phyloP scores from a whole-genome alignment of 148 eudicot genomes.

The Vaccinium corymbosum region DNA sequence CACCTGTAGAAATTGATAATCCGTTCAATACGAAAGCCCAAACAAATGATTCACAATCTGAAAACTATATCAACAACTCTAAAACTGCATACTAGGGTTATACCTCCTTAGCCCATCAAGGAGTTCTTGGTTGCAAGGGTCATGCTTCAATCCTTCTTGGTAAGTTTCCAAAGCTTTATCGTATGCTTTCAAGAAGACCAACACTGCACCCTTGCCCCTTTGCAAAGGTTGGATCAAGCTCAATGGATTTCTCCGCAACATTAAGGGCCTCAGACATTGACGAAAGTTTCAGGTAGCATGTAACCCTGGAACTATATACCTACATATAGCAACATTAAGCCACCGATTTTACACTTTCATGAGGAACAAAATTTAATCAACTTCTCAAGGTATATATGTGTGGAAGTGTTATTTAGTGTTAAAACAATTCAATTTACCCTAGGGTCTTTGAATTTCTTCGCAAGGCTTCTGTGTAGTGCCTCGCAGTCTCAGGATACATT shows the following conservation, averaged over 20 bases:
- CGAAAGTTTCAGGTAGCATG: conserved; percentile 80
- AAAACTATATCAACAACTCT: neutral
- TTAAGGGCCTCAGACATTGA: conserved; percentile 94
- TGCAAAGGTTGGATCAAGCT: conserved; percentile 87
- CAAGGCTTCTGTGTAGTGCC: conserved; percentile 81
- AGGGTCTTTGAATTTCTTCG: conserved; percentile 80
- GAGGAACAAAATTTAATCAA: neutral
- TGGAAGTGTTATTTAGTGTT: neutral
- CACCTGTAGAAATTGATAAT: too few relatives aligned
- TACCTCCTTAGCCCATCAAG: conserved; percentile 87
- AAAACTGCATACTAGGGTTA: neutral
- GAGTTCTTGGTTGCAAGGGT: conserved; percentile 72
- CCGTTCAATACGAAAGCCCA: neutral
- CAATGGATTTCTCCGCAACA: conserved; percentile 96
- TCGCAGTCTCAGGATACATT: conserved; percentile 82
- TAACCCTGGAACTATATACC: conserved; percentile 94
- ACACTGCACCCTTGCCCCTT: conserved; percentile 95
- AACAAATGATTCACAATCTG: neutral
- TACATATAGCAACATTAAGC: conserved; percentile 19
- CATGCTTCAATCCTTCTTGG: conserved; percentile 81
- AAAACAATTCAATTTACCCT: conserved; percentile 40
- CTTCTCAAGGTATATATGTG: neutral
- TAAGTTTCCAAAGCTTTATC: conserved; percentile 96
- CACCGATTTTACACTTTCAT: neutral
- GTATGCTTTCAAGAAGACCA: conserved; percentile 91